Evolutionary conservation across 2,329 filamentous ascomycete genomes (phyloP), one percentile per base, ranked within the genome.

Genomic region (Monilinia polystroma): DNA sequence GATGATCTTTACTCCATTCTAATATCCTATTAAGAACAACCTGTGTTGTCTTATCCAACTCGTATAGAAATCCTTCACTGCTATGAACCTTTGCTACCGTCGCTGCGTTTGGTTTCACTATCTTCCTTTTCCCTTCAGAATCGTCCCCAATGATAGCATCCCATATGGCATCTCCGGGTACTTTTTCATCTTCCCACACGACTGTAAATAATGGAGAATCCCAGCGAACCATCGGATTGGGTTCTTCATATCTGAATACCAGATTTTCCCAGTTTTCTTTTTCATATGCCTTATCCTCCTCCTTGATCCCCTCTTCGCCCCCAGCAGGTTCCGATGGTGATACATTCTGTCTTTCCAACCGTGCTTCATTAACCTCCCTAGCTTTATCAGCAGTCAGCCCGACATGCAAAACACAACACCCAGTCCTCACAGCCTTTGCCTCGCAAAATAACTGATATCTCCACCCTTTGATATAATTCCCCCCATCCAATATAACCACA

Each of bases 401-500:
- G 55, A 89, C 80, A 77, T 88, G 87, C 70, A 95, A 80, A 66
- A 95, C 86, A 73, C 90, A 93, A 77, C 85, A 90, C 3, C 90
- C 86, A 4, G 91, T 95, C 70, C 88, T 81, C 64, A 91, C 80
- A 58, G 91, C 91, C 78, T 95, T 95, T 49, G 91, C 87, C 79
- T 95, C 91, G 80, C 91, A 94, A 77, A 89, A 90, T 29, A 96
- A 81, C 81, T 96, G 91, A 77, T 96, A 96, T 59, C 92, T 84
- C 85, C 91, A 95, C 49, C 91, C 92, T 78, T 95, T 95, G 80
- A 96, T 96, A 79, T 95, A 96, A 78, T 95, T 95, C 68, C 91
- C 80, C 1, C 88, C 87, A 76, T 96, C 91, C 20, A 92, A 85
- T 57, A 96, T 86, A 63, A 95, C 90, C 67, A 96, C 87, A 74